These are phyloP conservation scores for Verbena officinalis DNA, from an alignment of 257 asterid genomes.

Conservation along the genomic window DNA sequence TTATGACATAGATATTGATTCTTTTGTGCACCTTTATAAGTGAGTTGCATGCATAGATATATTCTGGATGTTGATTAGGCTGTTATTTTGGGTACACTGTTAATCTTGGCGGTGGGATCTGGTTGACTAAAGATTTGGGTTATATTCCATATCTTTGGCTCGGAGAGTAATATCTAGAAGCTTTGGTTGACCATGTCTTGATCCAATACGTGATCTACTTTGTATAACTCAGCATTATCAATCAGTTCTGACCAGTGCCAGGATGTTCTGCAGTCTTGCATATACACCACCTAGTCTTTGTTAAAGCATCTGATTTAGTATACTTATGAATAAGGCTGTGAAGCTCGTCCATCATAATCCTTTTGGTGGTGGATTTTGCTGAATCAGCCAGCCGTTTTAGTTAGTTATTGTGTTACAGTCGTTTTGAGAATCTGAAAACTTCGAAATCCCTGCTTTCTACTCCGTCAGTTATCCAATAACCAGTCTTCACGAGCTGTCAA, in stretches of 20 bases:
- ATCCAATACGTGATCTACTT: slow-evolving; percentile 30
- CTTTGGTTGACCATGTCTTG: slow-evolving; percentile 37
- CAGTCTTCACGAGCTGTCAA: slow-evolving; percentile 45
- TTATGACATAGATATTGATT: slow-evolving; percentile 55
- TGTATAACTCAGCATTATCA: slow-evolving; percentile 28
- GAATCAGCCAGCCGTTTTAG: slow-evolving; percentile 54
- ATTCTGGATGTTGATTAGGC: slow-evolving; percentile 12
- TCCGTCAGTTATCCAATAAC: slow-evolving; percentile 33
- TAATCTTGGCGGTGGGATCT: slow-evolving; percentile 33
- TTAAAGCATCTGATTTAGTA: slow-evolving; percentile 36
- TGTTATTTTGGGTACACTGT: slow-evolving; percentile 23
- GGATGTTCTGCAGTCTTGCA: slow-evolving; percentile 51
- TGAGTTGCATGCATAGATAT: slow-evolving; percentile 43
- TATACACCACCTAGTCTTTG: slow-evolving; percentile 31
- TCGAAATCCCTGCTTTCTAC: slow-evolving; percentile 22
- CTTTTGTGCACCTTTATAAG: slow-evolving; percentile 52
- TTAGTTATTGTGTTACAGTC: slow-evolving; percentile 42
- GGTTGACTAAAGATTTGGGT: slow-evolving; percentile 45
- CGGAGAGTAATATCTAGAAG: slow-evolving; percentile 33
- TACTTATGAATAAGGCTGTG: slow-evolving; percentile 62
- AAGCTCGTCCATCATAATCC: slow-evolving; percentile 43
- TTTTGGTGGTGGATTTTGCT: slow-evolving; percentile 58
- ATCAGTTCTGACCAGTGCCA: slow-evolving; percentile 33
- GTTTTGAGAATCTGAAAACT: slow-evolving; percentile 36
- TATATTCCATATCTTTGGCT: slow-evolving; percentile 28